Conservation (phyloP, 2,329 filamentous ascomycete species). For the Xylariaceae sp. region DNA sequence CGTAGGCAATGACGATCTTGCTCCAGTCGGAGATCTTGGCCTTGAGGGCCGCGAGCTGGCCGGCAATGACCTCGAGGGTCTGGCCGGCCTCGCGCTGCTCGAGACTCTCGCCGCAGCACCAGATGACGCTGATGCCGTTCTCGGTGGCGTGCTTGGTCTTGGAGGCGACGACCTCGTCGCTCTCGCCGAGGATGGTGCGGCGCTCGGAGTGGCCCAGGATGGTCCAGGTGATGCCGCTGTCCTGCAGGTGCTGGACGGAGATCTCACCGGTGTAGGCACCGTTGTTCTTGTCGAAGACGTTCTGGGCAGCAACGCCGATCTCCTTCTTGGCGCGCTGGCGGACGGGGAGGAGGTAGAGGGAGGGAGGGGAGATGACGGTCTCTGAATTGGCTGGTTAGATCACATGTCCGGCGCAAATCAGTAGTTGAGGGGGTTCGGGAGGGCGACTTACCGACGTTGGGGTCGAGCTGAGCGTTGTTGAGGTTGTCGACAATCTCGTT, state of each 20-base stretch:
- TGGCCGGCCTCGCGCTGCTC: slow-evolving; percentile 82
- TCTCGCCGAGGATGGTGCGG: slow-evolving; percentile 81
- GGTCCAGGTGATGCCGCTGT: slow-evolving; percentile 81
- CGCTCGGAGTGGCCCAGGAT: slow-evolving; percentile 95
- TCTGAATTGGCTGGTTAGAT: slow-evolving; percentile 47
- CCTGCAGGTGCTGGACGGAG: slow-evolving; percentile 83
- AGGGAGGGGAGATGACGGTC: slow-evolving; percentile 88
- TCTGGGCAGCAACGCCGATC: slow-evolving; percentile 87
- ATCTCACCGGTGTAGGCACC: slow-evolving; percentile 98
- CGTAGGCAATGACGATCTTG: slow-evolving; percentile 95
- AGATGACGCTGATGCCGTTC: slow-evolving; percentile 82
- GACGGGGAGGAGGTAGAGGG: slow-evolving; percentile 84
- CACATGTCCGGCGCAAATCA: background rate
- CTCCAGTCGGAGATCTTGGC: slow-evolving; percentile 76
- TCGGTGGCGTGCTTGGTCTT: slow-evolving; percentile 94
- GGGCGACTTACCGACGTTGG: slow-evolving; percentile 59
- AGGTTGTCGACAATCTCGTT: slow-evolving; percentile 85
- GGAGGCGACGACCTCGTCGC: slow-evolving; percentile 75
- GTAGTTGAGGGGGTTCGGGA: background rate
- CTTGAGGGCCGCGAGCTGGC: slow-evolving; percentile 79
- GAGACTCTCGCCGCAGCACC: slow-evolving; percentile 94
- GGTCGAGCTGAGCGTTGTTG: slow-evolving; percentile 76
- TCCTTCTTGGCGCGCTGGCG: slow-evolving; percentile 70
- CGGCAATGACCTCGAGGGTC: slow-evolving; percentile 80
- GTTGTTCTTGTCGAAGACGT: slow-evolving; percentile 95